Evolutionary conservation across 495 filamentous ascomycete species (phyloP).

Genomic region (Xylaria venustula): DNA sequence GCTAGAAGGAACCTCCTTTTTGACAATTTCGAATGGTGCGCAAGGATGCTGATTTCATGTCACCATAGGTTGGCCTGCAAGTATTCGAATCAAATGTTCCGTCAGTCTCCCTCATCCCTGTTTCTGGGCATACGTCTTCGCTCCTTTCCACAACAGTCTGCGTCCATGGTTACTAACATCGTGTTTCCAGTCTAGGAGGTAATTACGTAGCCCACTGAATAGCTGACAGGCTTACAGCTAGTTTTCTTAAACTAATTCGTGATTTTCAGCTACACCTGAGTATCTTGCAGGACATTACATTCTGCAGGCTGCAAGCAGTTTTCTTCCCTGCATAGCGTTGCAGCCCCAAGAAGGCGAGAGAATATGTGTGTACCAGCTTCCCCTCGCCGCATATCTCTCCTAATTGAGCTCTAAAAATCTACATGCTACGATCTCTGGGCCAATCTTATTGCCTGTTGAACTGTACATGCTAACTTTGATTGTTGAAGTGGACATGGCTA

Average conservation of each 20-base stretch:
- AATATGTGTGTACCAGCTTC: conserved; percentile 30
- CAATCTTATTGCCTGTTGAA: no score
- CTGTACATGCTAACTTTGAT: conserved; percentile 12
- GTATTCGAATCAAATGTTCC: conserved; percentile 93
- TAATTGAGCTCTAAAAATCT: no score
- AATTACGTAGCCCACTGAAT: background rate
- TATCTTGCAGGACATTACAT: conserved; percentile 98
- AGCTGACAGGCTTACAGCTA: background rate
- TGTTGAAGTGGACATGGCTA: conserved; percentile 68
- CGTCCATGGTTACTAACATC: background rate
- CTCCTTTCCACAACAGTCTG: background rate
- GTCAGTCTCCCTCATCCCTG: conserved; percentile 45
- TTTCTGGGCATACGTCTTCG: background rate
- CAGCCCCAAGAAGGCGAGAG: conserved; percentile 92
- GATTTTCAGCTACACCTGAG: conserved; percentile 73
- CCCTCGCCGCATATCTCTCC: no score
- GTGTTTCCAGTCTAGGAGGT: conserved; percentile 11
- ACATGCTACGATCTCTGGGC: no score
- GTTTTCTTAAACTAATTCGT: background rate
- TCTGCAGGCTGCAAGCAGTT: conserved; percentile 92
- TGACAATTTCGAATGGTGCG: background rate
- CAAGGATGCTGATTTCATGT: background rate
- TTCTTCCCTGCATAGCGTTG: conserved; percentile 96
- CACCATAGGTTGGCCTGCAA: conserved; percentile 65
- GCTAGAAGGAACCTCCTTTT: background rate